phyloP scores from a whole-genome alignment of 1,139 yeast genomes.

The Hansenula sp. region DNA sequence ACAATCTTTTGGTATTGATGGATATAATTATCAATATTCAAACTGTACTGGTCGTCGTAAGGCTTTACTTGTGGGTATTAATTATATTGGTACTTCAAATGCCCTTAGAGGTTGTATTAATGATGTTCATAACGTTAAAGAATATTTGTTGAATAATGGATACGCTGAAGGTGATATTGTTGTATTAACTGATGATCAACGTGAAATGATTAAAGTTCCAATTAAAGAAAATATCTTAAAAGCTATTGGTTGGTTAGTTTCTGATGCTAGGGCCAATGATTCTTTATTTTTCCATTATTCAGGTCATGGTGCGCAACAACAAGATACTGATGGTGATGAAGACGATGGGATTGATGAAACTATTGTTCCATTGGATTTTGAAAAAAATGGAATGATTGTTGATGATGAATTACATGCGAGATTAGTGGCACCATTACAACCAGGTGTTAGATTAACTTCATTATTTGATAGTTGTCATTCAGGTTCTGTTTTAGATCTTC shows the following conservation, averaged over 20 bases:
- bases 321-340: slow-evolving; percentile 85
- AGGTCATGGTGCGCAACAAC: slow-evolving; percentile 89
- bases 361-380: slow-evolving; percentile 87
- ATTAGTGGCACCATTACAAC: slow-evolving; percentile 72
- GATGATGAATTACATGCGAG: slow-evolving; percentile 86
- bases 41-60: slow-evolving; percentile 73
- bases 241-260: slow-evolving; percentile 90
- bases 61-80: slow-evolving; percentile 84
- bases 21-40: slow-evolving; percentile 55
- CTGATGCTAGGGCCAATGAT: slow-evolving; percentile 83
- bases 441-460: slow-evolving; percentile 86
- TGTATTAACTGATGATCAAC: slow-evolving; percentile 69
- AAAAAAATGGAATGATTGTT: slow-evolving; percentile 65
- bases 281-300: slow-evolving; percentile 83
- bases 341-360: slow-evolving; percentile 88
- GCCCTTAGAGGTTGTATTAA: slow-evolving; percentile 85
- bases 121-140: slow-evolving; percentile 64
- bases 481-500: slow-evolving; percentile 86
- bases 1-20: slow-evolving; percentile 32
- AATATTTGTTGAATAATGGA: slow-evolving; percentile 56
- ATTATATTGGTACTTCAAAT: slow-evolving; percentile 73
- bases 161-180: slow-evolving; percentile 80
- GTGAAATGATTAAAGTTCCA: slow-evolving; percentile 63
- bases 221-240: slow-evolving; percentile 72
- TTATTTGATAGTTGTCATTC: slow-evolving; percentile 92